Conservation (phyloP, 331 rosid species). For the Erythrophleum ivorense region DNA sequence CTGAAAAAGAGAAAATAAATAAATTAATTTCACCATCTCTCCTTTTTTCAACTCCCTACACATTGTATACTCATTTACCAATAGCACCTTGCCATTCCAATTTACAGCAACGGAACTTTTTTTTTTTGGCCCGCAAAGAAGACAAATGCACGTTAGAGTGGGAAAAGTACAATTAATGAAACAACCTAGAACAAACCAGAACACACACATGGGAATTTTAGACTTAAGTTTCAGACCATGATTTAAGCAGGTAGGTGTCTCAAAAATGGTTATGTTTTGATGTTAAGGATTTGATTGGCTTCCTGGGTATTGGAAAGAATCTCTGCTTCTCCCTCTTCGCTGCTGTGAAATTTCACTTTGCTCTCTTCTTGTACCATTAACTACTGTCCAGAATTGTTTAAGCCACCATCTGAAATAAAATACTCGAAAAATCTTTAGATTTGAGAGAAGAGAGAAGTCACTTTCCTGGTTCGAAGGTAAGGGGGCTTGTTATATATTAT, state of each 20-base stretch:
- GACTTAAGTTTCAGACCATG: background rate
- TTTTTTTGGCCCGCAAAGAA: background rate
- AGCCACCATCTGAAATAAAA: slow-evolving; percentile 18
- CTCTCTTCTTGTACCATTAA: background rate
- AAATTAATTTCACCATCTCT: background rate
- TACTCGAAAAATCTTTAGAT: background rate
- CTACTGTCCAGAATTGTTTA: slow-evolving; percentile 32
- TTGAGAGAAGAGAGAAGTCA: slow-evolving; percentile 31
- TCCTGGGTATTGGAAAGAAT: background rate
- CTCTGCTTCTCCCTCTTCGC: background rate
- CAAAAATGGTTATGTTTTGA: background rate
- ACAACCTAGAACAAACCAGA: slow-evolving; percentile 52
- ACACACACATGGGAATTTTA: slow-evolving; percentile 40
- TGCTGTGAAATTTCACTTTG: background rate
- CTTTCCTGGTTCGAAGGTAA: slow-evolving; percentile 33
- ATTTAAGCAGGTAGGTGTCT: slow-evolving; percentile 9
- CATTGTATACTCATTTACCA: background rate
- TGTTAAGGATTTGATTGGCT: slow-evolving; percentile 14
- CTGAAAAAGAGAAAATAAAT: background rate
- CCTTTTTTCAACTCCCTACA: background rate
- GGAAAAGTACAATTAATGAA: slow-evolving; percentile 11
- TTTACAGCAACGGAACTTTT: slow-evolving; percentile 32
- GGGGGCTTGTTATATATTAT: background rate
- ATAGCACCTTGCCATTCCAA: slow-evolving; percentile 37
- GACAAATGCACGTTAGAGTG: background rate